Evolutionary conservation across 2,329 filamentous ascomycete genomes (phyloP).

Genomic region (Colletotrichum lindemuthianum): DNA sequence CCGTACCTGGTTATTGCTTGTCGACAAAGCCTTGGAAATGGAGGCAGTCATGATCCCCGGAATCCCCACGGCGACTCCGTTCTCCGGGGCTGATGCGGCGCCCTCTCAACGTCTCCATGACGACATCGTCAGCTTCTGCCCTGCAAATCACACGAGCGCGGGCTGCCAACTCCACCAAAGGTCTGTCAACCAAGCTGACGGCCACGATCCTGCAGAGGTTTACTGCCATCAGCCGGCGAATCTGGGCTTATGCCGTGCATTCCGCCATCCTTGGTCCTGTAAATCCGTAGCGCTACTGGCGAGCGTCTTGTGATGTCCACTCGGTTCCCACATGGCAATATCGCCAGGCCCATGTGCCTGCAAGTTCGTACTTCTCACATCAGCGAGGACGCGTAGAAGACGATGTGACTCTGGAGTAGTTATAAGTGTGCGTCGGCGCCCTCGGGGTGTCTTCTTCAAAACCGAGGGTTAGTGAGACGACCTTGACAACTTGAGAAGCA

Average conservation of each 20-base stretch:
- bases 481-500: neutral
- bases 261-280: neutral
- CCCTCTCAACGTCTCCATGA: conserved; percentile 16
- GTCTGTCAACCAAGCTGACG: neutral
- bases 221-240: neutral
- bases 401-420: neutral
- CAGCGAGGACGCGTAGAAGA: neutral
- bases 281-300: neutral
- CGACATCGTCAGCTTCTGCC: conserved; percentile 12
- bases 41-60: conserved; percentile 8
- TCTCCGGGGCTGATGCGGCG: neutral
- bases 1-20: neutral
- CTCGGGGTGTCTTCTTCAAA: neutral
- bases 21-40: neutral
- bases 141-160: neutral
- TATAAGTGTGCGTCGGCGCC: neutral
- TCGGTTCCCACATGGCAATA: neutral
- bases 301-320: conserved; percentile 13
- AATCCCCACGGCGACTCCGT: neutral
- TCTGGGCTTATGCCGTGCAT: neutral
- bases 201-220: neutral
- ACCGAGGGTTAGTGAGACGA: neutral
- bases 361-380: conserved; percentile 1
- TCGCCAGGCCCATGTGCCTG: neutral
- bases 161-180: neutral